These are phyloP conservation scores for Maudiozyma barnettii DNA, from an alignment of 805 yeast species.

Conservation along the genomic window DNA sequence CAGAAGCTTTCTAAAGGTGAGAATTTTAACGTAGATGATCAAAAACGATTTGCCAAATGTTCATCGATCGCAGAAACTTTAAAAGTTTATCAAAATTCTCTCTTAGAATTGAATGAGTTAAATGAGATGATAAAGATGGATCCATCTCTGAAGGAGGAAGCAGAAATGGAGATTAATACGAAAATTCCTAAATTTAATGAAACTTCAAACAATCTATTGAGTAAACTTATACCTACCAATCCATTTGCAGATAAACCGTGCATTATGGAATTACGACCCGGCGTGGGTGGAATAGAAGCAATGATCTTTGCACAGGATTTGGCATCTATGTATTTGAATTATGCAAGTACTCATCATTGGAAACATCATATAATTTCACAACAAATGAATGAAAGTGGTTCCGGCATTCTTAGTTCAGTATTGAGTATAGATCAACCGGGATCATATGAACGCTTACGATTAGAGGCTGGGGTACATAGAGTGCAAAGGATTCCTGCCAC, in stretches of 20 bases:
- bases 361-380: conserved; percentile 48
- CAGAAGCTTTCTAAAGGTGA: conserved; percentile 34
- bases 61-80: conserved; percentile 36
- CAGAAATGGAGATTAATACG: conserved; percentile 45
- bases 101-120: conserved; percentile 29
- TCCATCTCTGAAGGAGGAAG: conserved; percentile 43
- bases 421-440: conserved; percentile 67
- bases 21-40: conserved; percentile 38
- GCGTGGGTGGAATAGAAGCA: conserved; percentile 94
- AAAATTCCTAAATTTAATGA: conserved; percentile 37
- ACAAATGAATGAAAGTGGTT: conserved; percentile 47
- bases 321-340: conserved; percentile 69
- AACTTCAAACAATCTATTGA: conserved; percentile 40
- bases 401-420: conserved; percentile 70
- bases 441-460: conserved; percentile 60
- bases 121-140: conserved; percentile 23
- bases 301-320: conserved; percentile 76
- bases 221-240: conserved; percentile 62
- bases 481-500: conserved; percentile 93
- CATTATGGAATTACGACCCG: conserved; percentile 80
- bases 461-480: conserved; percentile 92
- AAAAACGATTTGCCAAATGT: conserved; percentile 40
- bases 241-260: conserved; percentile 70
- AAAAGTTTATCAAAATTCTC: conserved; percentile 29
- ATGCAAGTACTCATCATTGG: conserved; percentile 63